These are phyloP conservation scores for Prototheca cutis DNA, from an alignment of 163 green algal genomes.

Conservation along the genomic window DNA sequence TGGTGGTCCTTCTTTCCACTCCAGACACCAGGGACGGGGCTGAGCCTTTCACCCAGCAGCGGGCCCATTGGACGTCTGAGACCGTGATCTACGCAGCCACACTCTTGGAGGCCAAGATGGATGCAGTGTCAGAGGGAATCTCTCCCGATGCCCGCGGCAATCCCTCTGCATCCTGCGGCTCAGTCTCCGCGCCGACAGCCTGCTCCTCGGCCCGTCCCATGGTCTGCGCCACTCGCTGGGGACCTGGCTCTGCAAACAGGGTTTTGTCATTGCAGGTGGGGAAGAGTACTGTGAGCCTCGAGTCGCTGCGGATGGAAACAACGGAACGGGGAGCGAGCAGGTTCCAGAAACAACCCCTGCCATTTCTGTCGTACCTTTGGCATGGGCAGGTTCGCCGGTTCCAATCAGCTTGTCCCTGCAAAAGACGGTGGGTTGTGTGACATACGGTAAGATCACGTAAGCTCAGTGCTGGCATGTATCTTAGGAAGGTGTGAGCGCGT, in stretches of 20 bases:
- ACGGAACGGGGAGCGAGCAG: background rate
- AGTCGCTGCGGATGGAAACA: background rate
- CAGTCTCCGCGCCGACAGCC: background rate
- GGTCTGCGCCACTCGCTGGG: background rate
- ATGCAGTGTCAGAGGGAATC: slow-evolving; percentile 2
- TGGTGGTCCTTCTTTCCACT: background rate
- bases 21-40: too few relatives aligned
- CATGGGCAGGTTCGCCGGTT: background rate
- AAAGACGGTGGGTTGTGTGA: too few relatives aligned
- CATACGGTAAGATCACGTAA: too few relatives aligned
- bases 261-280: background rate
- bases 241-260: background rate
- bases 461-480: background rate
- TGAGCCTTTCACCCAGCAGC: background rate
- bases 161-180: background rate
- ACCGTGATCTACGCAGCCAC: background rate
- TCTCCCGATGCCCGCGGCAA: background rate
- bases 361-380: background rate
- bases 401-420: slow-evolving; percentile 1
- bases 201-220: slow-evolving; percentile 1
- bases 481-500: background rate
- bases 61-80: background rate
- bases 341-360: background rate
- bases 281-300: background rate
- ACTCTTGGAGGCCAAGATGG: background rate